Evolutionary conservation across 1,284 basidiomycete genomes (phyloP), one percentile per base, ranked within the genome.

Genomic region (Cutaneotrichosporon sp.): DNA sequence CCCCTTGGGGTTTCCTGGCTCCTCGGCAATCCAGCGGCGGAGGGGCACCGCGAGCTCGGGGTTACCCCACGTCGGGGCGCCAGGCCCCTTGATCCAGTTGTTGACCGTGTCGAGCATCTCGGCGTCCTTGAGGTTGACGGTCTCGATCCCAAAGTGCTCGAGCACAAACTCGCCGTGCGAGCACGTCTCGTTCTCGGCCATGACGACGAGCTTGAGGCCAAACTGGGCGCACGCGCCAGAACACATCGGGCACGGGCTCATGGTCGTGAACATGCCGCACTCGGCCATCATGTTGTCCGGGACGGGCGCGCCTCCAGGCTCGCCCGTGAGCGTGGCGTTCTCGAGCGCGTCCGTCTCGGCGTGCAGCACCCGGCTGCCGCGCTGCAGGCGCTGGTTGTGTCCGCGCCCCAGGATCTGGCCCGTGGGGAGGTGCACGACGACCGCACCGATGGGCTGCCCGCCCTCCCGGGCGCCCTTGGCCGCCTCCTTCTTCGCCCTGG

Each of bases 301-400:
- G n/a, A 67, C 34, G 4, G 55, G 58, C 47, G 66, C 63, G 10
- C 31, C 31, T 3, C 63, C 65, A 10, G 66, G 55, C 10, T 67
- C 70, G 20, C 72, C 63, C n/a, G 70, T 69, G 7, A 70, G 58
- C 34, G 62, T 66, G 34, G 29, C 43, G n/a, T 55, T 55, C 10
- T 55, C 69, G 10, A 73, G 61, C 25, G 67, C 68, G 46, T 71
- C 69, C 58, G 60, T 72, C 67, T 73, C 72, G 42, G 67, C 72
- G 60, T 73, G 72, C 34, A 63, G 59, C 47, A 66, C 67, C 54
- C 69, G 72, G 1, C 59, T 64, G 42, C 61, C 59, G 49, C 62
- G 55, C 60, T 73, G 67, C 2, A 71, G 67, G 8, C 68, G 63
- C 52, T 70, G 66, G 59, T 73, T 73, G 54, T 70, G 72, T 11